Evolutionary conservation across 805 yeast species (phyloP), one percentile per base, ranked within the genome.

Genomic region (Schwanniomyces pseudopolymorphus): DNA sequence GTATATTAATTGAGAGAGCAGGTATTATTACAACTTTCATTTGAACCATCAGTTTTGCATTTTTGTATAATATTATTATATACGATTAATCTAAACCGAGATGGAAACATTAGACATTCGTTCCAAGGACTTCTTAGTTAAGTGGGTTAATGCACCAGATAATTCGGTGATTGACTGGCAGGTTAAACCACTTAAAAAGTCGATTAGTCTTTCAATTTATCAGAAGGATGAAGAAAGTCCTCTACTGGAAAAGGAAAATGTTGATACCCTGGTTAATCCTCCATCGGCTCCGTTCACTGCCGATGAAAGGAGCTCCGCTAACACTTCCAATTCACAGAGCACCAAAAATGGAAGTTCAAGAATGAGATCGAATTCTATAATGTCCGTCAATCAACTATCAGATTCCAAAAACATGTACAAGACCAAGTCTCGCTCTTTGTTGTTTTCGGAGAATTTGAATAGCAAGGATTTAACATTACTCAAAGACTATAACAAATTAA

Each of bases 21-120:
- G 16, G 20, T 10, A 31, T 31, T 31, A 26, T 9, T 31, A 14
- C 11, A 14, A 5, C 17, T 31, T 31, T 7, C 20, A 3, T 31
- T 16, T 6, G 20, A 31, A 31, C 20, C 20, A 14, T 7, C 20
- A 14, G 2, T 4, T 14, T 10, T 16, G 13, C 9, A n/a, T 16
- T 14, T 31, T 31, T 31, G 35, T 14, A 14, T 14, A n/a, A 31
- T 31, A 31, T 14, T 31, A 14, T 31, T 7, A 5, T 9, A 31
- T 31, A 14, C 3, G 14, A 16, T 14, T 4, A 31, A 14, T 17
- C n/a, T 31, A 21, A 42, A 40, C 33, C 8, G 35, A 31, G 7
- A 88, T 90, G 97, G 98, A 92, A 66, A 84, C 90, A 2, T 78
- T 94, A 41, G 97, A 92, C 66, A 82, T 94, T 20, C 96, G 91